Percentiles rank a stretch among this genome's conserved stretches.
These are phyloP conservation scores for Lactifluus rugatus DNA, from an alignment of 768 basidiomycete genomes.

Conservation along the genomic window DNA sequence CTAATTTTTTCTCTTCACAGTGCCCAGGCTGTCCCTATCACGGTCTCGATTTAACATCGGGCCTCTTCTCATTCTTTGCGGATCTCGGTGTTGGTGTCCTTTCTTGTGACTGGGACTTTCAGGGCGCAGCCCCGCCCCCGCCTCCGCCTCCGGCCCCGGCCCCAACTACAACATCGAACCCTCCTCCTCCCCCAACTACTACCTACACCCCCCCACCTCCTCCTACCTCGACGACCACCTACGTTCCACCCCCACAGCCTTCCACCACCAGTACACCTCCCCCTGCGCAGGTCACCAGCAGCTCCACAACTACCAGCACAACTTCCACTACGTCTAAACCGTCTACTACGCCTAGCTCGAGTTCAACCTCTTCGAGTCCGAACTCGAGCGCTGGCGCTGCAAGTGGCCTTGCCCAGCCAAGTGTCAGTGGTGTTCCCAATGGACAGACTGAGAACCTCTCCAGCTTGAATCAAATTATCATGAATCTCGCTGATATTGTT, in stretches of 20 bases:
- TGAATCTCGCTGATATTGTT: neutral
- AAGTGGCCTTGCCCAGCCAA: neutral
- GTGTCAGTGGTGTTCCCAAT: neutral
- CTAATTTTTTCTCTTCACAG: constrained; percentile 21
- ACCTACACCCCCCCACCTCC: neutral
- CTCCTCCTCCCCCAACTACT: neutral
- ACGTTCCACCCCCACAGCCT: neutral
- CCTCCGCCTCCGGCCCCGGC: neutral
- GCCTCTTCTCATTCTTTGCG: constrained; percentile 38
- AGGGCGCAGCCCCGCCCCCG: neutral
- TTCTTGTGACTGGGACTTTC: constrained; percentile 30
- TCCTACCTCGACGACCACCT: neutral
- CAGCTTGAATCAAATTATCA: neutral
- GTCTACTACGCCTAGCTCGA: neutral
- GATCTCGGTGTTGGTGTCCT: constrained; percentile 28
- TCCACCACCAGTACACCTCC: neutral
- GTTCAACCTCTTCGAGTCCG: neutral
- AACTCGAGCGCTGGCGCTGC: neutral
- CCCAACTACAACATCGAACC: neutral
- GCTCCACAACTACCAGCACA: neutral
- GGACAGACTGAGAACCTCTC: neutral
- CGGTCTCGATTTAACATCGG: constrained; percentile 38
- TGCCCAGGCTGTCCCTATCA: constrained; percentile 32
- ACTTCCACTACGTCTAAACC: neutral
- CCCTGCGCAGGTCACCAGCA: neutral